Conservation (phyloP, 1,284 basidiomycete species). For the Cryptococcus sp. region DNA sequence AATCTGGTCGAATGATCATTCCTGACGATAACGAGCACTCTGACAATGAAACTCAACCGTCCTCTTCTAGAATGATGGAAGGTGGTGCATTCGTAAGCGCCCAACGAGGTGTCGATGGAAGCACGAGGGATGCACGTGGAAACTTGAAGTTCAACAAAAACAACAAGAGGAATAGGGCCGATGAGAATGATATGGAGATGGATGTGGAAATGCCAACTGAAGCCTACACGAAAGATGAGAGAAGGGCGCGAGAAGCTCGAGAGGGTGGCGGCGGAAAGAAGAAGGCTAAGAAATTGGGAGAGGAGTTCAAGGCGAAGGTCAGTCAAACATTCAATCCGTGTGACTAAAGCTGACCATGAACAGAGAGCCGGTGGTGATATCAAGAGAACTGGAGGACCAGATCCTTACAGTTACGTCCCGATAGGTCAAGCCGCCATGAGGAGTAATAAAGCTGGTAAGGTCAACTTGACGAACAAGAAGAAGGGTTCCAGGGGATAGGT, state of each 20-base stretch:
- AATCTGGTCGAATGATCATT: conserved; percentile 86
- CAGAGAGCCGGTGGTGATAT: conserved; percentile 90
- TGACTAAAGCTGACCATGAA: conserved; percentile 1
- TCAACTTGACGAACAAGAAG: conserved; percentile 48
- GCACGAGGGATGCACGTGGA: conserved; percentile 75
- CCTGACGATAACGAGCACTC: conserved; percentile 54
- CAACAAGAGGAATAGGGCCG: conserved; percentile 77
- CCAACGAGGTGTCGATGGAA: conserved; percentile 76
- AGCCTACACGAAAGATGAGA: conserved; percentile 41
- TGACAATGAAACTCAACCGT: conserved; percentile 43
- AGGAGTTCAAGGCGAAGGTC: conserved; percentile 72
- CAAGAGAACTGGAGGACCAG: conserved; percentile 70
- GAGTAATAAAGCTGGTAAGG: conserved; percentile 22
- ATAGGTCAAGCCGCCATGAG: conserved; percentile 66
- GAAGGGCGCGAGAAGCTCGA: conserved; percentile 50
- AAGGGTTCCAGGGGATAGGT: conserved; percentile 35
- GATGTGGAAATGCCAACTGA: conserved; percentile 47
- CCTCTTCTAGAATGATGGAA: conserved; percentile 52
- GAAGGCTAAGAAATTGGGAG: conserved; percentile 59
- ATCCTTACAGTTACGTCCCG: conserved; percentile 89
- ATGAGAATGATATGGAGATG: conserved; percentile 47
- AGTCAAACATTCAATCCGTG: conserved; percentile 41
- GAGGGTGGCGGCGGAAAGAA: conserved; percentile 38
- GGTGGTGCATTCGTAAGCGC: conserved; percentile 82
- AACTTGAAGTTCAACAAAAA: conserved; percentile 95